Percentiles rank a stretch among this genome's conserved stretches.
These are phyloP conservation scores for Neurospora sp. DNA, from an alignment of 495 filamentous ascomycete genomes.

Conservation along the genomic window DNA sequence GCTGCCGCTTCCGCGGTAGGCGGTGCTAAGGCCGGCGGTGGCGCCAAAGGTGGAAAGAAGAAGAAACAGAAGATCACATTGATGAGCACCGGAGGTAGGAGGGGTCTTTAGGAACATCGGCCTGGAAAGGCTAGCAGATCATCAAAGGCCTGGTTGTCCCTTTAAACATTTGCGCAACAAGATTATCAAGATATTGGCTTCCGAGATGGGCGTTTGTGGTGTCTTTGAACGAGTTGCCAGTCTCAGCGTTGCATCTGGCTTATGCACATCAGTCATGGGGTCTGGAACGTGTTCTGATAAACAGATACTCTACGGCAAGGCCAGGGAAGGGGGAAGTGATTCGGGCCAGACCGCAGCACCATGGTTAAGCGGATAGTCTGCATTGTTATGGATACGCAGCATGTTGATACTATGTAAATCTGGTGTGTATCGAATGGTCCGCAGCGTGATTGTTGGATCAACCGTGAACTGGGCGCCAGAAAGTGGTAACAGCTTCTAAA, in stretches of 20 bases:
- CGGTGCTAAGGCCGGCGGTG: constrained; percentile 12
- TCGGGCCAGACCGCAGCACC: neutral
- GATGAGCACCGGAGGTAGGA: constrained; percentile 63
- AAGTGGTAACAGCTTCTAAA: neutral
- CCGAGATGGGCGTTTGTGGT: neutral
- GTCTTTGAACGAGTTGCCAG: neutral
- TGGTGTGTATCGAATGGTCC: neutral
- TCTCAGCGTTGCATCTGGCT: neutral
- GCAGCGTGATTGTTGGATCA: neutral
- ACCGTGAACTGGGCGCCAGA: neutral
- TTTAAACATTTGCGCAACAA: neutral
- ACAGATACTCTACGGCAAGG: neutral
- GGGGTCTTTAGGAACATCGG: constrained; percentile 15
- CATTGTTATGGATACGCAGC: neutral
- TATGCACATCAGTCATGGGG: neutral
- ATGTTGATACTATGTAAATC: neutral
- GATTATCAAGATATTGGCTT: neutral
- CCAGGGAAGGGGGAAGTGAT: neutral
- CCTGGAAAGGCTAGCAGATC: neutral
- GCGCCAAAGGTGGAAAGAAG: constrained; percentile 59
- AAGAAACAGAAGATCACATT: constrained; percentile 90
- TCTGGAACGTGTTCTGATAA: neutral
- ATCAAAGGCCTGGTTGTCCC: neutral
- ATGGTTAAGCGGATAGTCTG: neutral
- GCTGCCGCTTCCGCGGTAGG: constrained; percentile 11